These are phyloP conservation scores for Capronia coronata DNA, from an alignment of 2,329 filamentous ascomycete species.

Conservation along the genomic window DNA sequence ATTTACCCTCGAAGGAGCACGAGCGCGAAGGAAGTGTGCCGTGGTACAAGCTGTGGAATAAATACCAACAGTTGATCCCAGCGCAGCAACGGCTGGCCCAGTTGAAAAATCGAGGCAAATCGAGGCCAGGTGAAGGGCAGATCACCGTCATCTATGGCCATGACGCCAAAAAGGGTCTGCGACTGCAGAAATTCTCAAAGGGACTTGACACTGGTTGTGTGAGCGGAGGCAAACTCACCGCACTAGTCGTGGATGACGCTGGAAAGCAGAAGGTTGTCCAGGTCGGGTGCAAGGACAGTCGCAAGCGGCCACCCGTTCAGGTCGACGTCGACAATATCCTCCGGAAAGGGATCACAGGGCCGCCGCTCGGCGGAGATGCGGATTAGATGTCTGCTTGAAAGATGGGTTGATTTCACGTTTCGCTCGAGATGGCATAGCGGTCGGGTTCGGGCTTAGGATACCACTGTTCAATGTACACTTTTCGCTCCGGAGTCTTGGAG, in stretches of 20 bases:
- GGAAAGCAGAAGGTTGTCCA: constrained; percentile 39
- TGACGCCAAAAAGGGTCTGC: constrained; percentile 66
- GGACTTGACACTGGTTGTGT: constrained; percentile 83
- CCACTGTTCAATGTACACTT: neutral
- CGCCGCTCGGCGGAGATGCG: constrained; percentile 1
- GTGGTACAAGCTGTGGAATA: constrained; percentile 61
- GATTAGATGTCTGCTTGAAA: neutral
- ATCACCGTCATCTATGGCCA: constrained; percentile 81
- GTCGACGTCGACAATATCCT: constrained; percentile 13
- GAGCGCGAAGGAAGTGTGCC: constrained; percentile 47
- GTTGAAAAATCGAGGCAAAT: constrained; percentile 4
- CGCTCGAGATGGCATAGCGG: constrained; percentile 3
- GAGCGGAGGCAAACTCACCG: constrained; percentile 66
- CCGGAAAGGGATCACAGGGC: constrained; percentile 6
- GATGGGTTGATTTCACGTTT: neutral
- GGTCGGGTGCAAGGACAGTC: constrained; percentile 34
- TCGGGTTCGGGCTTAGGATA: neutral
- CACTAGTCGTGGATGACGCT: constrained; percentile 62
- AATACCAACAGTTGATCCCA: constrained; percentile 36
- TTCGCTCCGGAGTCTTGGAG: neutral
- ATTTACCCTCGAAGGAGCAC: constrained; percentile 47
- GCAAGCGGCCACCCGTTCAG: constrained; percentile 1
- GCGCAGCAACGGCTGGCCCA: constrained; percentile 9
- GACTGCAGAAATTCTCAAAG: constrained; percentile 63
- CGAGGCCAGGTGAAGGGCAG: constrained; percentile 8